Evolutionary conservation across 2,329 filamentous ascomycete species (phyloP).

Genomic region (Blumeria hordei): DNA sequence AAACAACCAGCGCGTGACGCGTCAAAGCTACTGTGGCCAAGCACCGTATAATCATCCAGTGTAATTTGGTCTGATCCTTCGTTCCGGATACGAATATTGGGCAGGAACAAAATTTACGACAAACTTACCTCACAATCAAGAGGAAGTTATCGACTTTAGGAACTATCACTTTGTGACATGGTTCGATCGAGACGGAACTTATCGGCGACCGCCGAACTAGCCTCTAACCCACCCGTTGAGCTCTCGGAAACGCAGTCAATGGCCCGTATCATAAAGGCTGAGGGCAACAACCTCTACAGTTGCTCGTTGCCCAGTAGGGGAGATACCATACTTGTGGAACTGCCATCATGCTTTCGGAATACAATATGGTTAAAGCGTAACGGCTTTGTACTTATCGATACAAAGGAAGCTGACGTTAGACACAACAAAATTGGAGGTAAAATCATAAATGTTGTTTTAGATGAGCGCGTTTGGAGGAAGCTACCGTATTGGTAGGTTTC

Average conservation of each 20-base stretch:
- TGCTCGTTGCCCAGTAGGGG: slow-evolving; percentile 43
- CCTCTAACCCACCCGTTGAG: slow-evolving; percentile 31
- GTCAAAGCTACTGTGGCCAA: no score
- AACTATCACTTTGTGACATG: slow-evolving; percentile 22
- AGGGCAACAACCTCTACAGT: slow-evolving; percentile 74
- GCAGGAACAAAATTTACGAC: no score
- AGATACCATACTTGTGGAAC: slow-evolving; percentile 45
- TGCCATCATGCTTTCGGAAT: slow-evolving; percentile 66
- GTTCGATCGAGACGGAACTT: slow-evolving; percentile 53
- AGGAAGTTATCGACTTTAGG: no score
- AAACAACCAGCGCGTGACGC: no score
- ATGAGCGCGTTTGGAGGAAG: slow-evolving; percentile 84
- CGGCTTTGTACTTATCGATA: slow-evolving; percentile 68
- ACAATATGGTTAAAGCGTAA: slow-evolving; percentile 85
- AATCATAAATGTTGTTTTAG: slow-evolving; percentile 77
- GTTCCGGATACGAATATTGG: no score
- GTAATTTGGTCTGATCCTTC: no score
- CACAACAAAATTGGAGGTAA: slow-evolving; percentile 66
- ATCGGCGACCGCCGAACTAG: slow-evolving; percentile 52
- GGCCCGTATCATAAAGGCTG: slow-evolving; percentile 55
- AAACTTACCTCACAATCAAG: no score
- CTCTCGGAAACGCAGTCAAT: slow-evolving; percentile 40
- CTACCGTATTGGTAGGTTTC: slow-evolving; percentile 50
- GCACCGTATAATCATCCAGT: no score
- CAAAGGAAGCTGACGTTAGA: slow-evolving; percentile 33